Base-by-base conservation (phyloP, 2,329 filamentous ascomycete species). In the Ceratocystis colombiana region DNA sequence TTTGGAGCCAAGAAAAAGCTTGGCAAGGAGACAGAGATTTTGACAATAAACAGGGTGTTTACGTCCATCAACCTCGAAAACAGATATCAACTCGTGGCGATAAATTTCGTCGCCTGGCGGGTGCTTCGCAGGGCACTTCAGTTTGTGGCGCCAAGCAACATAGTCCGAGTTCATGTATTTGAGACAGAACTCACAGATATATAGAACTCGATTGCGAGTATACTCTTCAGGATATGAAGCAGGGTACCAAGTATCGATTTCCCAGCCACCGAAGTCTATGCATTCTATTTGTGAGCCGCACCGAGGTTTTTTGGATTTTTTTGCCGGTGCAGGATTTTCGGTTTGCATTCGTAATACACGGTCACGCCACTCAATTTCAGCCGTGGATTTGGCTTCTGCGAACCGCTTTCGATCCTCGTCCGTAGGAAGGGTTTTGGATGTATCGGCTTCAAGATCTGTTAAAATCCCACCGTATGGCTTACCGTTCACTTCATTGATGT, bases 141-240 rank as follows among this genome's bases (percentile, higher is more conserved):
- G 83, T 78, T 97, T 97, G 76, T 99, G 94, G 64, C 94, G 85
- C 90, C 93, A 97, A 15, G 94, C 93, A 33, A 99, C 94, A 72
- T 96, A 97, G 74, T 96, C 93, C 20, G 94, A 97, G 75, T 95
- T 96, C 91, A 99, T 96, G 78, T 99, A 99, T 77, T 97, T 99
- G 68, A 99, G 80, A 74, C 94, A 99, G 75, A 97, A 99, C 75
- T 99, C 95, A 80, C 94, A 99, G 69, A 99, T 97, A 76, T 96
- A 97, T n/a, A 99, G 82, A 46, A 96, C 89, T 37, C 90, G 87
- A 73, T 99, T 97, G 70, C 93, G 86, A 74, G 91, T 97, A 79
- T 99, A 99, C 76, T 99, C 94, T 74, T 96, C 94, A 0, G 94
- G 94, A 74, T 99, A 99, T 12, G 94, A 95, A 48, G 94, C 94